These are phyloP conservation scores for Globisporangium barbulae DNA, from an alignment of 352 stramenopile species.

Conservation along the genomic window DNA sequence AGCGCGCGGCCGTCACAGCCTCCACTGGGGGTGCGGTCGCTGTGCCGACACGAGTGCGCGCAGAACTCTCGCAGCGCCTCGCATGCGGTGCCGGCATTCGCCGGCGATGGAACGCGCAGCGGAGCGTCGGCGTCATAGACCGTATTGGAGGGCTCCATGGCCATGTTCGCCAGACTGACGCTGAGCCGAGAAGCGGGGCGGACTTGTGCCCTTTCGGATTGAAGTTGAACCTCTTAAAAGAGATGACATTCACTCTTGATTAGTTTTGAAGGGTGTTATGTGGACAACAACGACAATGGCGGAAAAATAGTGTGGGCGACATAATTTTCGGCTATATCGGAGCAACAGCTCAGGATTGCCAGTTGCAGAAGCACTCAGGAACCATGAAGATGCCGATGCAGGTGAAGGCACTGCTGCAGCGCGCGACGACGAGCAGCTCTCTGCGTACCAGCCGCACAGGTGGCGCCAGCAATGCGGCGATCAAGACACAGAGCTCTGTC, in stretches of 20 bases:
- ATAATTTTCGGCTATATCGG: not conserved
- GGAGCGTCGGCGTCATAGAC: not conserved
- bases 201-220: conserved; percentile 18
- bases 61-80: conserved; percentile 27
- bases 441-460: conserved; percentile 1
- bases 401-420: not conserved
- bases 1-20: conserved; percentile 22
- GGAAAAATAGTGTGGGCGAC: conserved; percentile 1
- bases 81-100: not conserved
- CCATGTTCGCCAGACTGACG: not conserved
- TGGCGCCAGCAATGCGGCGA: not conserved
- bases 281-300: not conserved
- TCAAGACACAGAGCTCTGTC: not conserved
- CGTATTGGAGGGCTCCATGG: conserved; percentile 4
- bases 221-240: conserved; percentile 7
- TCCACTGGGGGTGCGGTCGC: not conserved
- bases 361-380: not conserved
- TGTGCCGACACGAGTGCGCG: conserved; percentile 21
- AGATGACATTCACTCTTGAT: not conserved
- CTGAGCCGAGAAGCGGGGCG: not conserved
- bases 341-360: not conserved
- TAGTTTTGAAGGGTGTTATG: not conserved
- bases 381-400: conserved; percentile 7
- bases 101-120: not conserved
- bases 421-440: not conserved